Conservation (phyloP, 2,329 filamentous ascomycete species). For the Fusarium neocosmosporiellum region DNA sequence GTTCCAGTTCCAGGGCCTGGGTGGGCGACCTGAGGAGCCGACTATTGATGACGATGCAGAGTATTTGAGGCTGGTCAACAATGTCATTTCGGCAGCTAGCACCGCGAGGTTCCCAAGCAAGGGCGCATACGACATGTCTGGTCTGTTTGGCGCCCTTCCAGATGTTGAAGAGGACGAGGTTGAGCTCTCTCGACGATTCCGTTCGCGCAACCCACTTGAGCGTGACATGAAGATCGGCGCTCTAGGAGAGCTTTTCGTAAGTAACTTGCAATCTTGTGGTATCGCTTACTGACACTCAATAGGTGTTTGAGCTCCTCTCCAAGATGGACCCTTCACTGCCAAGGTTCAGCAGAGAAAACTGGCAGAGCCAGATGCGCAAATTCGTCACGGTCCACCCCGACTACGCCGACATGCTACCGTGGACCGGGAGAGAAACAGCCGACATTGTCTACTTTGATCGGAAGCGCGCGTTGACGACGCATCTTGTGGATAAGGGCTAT, state of each 20-base stretch:
- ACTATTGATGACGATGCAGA: constrained; percentile 18
- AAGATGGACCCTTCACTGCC: constrained; percentile 43
- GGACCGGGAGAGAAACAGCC: constrained; percentile 56
- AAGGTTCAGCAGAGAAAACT: constrained; percentile 54
- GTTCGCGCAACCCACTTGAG: constrained; percentile 7
- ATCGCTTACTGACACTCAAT: background rate
- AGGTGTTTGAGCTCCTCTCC: constrained; percentile 57
- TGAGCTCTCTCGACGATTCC: constrained; percentile 14
- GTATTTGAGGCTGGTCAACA: constrained; percentile 14
- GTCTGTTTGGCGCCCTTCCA: constrained; percentile 20
- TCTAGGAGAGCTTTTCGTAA: constrained; percentile 36
- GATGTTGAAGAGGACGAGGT: constrained; percentile 15
- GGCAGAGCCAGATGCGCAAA: constrained; percentile 61
- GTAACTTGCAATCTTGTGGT: background rate
- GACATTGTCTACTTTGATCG: constrained; percentile 60
- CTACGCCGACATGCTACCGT: constrained; percentile 54
- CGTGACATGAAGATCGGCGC: constrained; percentile 32
- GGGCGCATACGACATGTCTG: constrained; percentile 1
- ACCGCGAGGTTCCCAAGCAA: background rate
- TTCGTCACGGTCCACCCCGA: constrained; percentile 52
- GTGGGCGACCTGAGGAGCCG: background rate
- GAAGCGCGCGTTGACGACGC: constrained; percentile 46
- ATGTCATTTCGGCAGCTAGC: constrained; percentile 17
- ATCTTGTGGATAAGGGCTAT: constrained; percentile 51
- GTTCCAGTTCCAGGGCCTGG: constrained; percentile 20